These are phyloP conservation scores for Macadamia tetraphylla DNA, from an alignment of 164 flowering plant species.

Conservation along the genomic window DNA sequence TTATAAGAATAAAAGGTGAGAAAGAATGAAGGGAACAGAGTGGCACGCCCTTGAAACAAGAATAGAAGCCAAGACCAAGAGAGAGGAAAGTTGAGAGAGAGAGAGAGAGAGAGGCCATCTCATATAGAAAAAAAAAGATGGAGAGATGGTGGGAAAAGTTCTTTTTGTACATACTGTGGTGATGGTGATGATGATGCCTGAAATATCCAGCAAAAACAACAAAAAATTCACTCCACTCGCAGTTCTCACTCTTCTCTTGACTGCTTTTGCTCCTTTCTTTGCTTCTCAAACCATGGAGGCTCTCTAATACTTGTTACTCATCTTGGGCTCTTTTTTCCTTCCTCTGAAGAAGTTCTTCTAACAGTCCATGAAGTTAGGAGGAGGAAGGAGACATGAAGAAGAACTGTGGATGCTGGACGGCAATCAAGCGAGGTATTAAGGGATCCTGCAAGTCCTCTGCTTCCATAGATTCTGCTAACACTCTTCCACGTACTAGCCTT, in stretches of 20 bases:
- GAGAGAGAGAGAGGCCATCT: slow-evolving; percentile 11
- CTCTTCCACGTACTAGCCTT: slow-evolving; percentile 72
- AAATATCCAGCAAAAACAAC: slow-evolving; percentile 36
- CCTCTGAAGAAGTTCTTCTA: slow-evolving; percentile 9
- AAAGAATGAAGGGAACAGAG: background rate
- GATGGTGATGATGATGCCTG: slow-evolving; percentile 49
- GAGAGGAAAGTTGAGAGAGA: slow-evolving; percentile 11
- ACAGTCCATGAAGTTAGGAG: slow-evolving; percentile 19
- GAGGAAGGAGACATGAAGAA: slow-evolving; percentile 28
- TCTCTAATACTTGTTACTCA: slow-evolving; percentile 1
- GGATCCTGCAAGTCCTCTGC: slow-evolving; percentile 50
- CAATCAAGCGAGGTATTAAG: slow-evolving; percentile 43
- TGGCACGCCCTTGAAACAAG: background rate
- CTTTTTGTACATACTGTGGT: slow-evolving; percentile 62
- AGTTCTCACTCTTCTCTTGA: slow-evolving; percentile 12
- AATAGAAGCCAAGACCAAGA: background rate
- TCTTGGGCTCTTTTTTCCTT: slow-evolving; percentile 4
- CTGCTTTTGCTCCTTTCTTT: slow-evolving; percentile 4
- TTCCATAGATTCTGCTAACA: slow-evolving; percentile 47
- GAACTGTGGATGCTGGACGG: slow-evolving; percentile 82
- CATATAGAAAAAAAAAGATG: slow-evolving; percentile 23
- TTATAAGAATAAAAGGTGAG: too few species aligned
- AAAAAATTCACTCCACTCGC: slow-evolving; percentile 12
- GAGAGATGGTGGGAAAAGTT: slow-evolving; percentile 49
- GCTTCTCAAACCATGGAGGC: slow-evolving; percentile 9